phyloP scores from a whole-genome alignment of 2,329 filamentous ascomycete species.

The Zopfia rhizophila region DNA sequence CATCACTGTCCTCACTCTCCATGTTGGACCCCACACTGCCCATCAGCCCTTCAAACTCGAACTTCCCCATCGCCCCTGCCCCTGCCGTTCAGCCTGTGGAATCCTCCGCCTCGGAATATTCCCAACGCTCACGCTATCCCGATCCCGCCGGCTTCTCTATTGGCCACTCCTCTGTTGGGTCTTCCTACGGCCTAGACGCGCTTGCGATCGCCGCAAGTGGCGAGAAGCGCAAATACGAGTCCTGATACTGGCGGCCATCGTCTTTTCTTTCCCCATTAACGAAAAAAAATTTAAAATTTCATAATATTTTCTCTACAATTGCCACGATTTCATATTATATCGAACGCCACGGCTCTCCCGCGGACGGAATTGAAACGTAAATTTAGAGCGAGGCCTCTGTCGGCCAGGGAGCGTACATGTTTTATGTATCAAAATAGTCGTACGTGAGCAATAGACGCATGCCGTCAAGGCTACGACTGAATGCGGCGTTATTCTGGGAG shows the following conservation, averaged over 20 bases:
- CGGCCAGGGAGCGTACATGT: slow-evolving; percentile 1
- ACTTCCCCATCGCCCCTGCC: slow-evolving; percentile 38
- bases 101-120: slow-evolving; percentile 31
- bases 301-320: neutral
- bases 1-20: slow-evolving; percentile 30
- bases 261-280: neutral
- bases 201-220: slow-evolving; percentile 50
- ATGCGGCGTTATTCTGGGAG: slow-evolving; percentile 26
- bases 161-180: slow-evolving; percentile 30
- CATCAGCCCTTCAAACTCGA: slow-evolving; percentile 37
- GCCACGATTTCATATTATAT: neutral
- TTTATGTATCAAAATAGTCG: slow-evolving; percentile 32
- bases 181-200: slow-evolving; percentile 47
- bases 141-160: slow-evolving; percentile 41
- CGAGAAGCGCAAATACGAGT: slow-evolving; percentile 50
- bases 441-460: slow-evolving; percentile 50
- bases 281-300: neutral
- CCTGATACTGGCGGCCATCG: slow-evolving; percentile 17
- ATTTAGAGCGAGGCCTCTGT: neutral
- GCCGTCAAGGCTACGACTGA: slow-evolving; percentile 52
- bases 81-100: slow-evolving; percentile 41
- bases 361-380: no score
- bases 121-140: slow-evolving; percentile 41
- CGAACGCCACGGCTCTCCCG: no score
- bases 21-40: slow-evolving; percentile 43